A percentile compares a stretch with the other conserved stretches of the same genome.
phyloP scores from a whole-genome alignment of 805 yeast genomes.

The Candida dajiaensis region DNA sequence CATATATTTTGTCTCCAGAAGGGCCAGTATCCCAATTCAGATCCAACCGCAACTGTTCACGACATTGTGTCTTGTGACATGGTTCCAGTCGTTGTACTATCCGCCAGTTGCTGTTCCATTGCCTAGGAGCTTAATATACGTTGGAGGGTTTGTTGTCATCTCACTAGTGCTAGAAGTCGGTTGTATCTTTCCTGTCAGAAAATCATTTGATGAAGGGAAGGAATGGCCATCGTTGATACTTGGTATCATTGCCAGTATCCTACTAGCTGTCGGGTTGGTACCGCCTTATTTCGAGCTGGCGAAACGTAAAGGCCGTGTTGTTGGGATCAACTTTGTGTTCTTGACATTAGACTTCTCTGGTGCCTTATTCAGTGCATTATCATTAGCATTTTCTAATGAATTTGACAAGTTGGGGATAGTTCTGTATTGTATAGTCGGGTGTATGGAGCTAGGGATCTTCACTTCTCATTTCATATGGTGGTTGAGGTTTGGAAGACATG shows the following conservation, averaged over 20 bases:
- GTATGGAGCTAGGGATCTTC: constrained; percentile 73
- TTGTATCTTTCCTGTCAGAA: constrained; percentile 63
- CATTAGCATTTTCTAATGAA: constrained; percentile 56
- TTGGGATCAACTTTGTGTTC: constrained; percentile 84
- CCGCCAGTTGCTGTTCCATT: constrained; percentile 53
- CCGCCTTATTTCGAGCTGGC: constrained; percentile 87
- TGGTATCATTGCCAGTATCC: constrained; percentile 74
- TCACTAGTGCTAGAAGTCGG: constrained; percentile 64
- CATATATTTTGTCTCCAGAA: constrained; percentile 70
- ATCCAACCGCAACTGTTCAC: constrained; percentile 87
- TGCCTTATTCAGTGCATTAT: constrained; percentile 69
- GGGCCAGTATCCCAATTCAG: constrained; percentile 70
- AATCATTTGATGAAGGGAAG: constrained; percentile 41
- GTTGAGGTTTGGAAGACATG: constrained; percentile 32
- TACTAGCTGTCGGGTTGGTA: constrained; percentile 69
- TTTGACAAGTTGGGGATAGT: constrained; percentile 77
- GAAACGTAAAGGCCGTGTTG: constrained; percentile 75
- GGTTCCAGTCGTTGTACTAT: constrained; percentile 61
- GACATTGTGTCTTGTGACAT: constrained; percentile 58
- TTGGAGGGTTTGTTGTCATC: constrained; percentile 33
- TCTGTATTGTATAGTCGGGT: constrained; percentile 68
- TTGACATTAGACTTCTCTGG: constrained; percentile 73
- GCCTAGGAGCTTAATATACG: constrained; percentile 30
- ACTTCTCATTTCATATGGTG: constrained; percentile 68
- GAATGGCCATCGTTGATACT: constrained; percentile 77